Percentiles rank a stretch among this genome's conserved stretches.
Evolutionary conservation across 208 protist species (phyloP).

Genomic region (Acanthamoeba lugdunensis): DNA sequence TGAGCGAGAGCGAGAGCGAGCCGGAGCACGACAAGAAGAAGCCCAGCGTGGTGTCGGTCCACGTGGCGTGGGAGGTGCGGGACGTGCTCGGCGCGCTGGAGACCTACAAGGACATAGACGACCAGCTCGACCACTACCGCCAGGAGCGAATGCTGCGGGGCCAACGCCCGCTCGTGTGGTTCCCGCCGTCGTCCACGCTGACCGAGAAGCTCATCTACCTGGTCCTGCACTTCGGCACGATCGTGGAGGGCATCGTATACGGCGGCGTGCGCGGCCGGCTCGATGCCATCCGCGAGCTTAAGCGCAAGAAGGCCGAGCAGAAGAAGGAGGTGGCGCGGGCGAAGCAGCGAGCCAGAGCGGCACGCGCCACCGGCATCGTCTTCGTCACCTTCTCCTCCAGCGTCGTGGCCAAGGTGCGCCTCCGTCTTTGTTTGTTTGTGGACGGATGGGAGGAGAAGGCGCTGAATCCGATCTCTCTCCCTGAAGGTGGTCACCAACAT

Average conservation of each 20-base stretch:
- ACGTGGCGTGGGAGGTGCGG: constrained; percentile 38
- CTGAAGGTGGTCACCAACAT: neutral
- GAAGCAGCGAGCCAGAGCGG: constrained; percentile 15
- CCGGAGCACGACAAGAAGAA: constrained; percentile 5
- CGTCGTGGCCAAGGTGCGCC: constrained; percentile 46
- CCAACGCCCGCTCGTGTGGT: constrained; percentile 41
- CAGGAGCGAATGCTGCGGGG: constrained; percentile 3
- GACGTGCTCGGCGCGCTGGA: constrained; percentile 37
- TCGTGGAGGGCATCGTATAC: constrained; percentile 33
- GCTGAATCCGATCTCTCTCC: neutral
- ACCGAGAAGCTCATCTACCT: constrained; percentile 33
- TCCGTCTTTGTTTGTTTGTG: neutral
- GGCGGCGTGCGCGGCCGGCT: constrained; percentile 7
- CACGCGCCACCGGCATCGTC: constrained; percentile 53
- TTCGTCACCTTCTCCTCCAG: constrained; percentile 64
- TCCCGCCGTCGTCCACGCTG: constrained; percentile 4
- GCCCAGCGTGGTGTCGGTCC: constrained; percentile 37
- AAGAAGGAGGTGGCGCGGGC: neutral
- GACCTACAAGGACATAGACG: constrained; percentile 37
- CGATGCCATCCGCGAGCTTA: constrained; percentile 64
- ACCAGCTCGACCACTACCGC: constrained; percentile 57
- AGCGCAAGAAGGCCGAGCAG: constrained; percentile 31
- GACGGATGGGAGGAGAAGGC: neutral
- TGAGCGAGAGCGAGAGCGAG: constrained; percentile 27
- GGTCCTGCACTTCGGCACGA: neutral